Base-by-base conservation (phyloP, 352 stramenopile species). In the Phytophthora uliginosa region DNA sequence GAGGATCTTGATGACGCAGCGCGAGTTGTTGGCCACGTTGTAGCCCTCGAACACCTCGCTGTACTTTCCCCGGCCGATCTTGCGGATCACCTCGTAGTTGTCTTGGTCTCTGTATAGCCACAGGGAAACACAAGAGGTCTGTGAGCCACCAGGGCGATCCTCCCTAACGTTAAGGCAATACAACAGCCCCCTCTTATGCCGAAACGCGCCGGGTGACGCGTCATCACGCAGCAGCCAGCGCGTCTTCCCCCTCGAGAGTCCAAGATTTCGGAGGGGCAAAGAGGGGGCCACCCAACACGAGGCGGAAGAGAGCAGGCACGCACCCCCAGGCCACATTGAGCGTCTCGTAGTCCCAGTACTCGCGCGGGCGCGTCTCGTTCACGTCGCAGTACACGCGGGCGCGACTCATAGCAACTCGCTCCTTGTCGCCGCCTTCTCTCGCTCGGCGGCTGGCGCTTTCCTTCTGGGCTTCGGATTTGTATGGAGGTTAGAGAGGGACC, bases 261-360 rank as follows among this genome's bases (percentile, higher is more conserved):
- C 66, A 78, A 78, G 53, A 83, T 82, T 74, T 70, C 42, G 20
- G 58, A n/a, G 50, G 62, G 48, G 13, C 1, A 36, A 33, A 26
- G n/a, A 18, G 7, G 59, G 20, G 9, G 60, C 45, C 4, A 22
- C 40, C 18, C 51, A 51, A 24, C 52, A 17, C 20, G 22, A 17
- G n/a, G 17, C 15, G 20, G 12, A 8, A 9, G 33, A 42, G 34
- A 69, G 2, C 59, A 64, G 38, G 3, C 38, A 77, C 81, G 68
- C 69, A 96, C 88, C 91, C 92, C 98, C 97, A 99, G 34, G 95
- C 97, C 50, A 99, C 96, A 59, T 95, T 97, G n/a, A 99, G 84
- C 73, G 95, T 98, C 82, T 99, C 98, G 78, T 99, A 99, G 86
- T 99, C 98, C 98, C 98, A 99, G 84, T 99, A 99, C 76, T 99